Evolutionary conservation across 1,284 basidiomycete species (phyloP), one percentile per base, ranked within the genome.

Genomic region (Rhodofomes roseus): DNA sequence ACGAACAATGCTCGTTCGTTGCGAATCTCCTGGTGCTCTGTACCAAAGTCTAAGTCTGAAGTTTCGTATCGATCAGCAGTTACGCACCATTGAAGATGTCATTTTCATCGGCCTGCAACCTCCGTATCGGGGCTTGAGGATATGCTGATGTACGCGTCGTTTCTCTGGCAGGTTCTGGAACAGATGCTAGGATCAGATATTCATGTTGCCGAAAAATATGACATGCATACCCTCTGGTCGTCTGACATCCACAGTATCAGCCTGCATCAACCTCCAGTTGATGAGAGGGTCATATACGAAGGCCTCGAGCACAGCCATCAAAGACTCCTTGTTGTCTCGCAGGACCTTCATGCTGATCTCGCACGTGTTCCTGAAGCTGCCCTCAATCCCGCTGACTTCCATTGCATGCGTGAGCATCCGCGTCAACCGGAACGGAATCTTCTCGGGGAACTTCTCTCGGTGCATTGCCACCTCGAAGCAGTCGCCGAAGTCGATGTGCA

Each of bases 331-430:
- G 80, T 99, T 99, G 61, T 93, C 94, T 36, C 97, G 89, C 62
- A 99, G 77, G 6, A 99, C 97, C 61, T 87, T 84, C 97, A 99
- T 99, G 40, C 95, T 95, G 67, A 96, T 96, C 72, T 98, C 96
- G 78, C 95, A 97, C 11, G 94, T 96, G 66, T 91, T 90, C 69
- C 93, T 87, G 84, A 96, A 99, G 68, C 95, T 97, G 40, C 97
- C 97, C 71, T 98, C 94, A 66, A 99, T 96, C 20, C 97, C 97
- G 74, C 94, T 95, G 64, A 95, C 93, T 83, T 99, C 97, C 97
- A 99, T 99, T 2, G 97, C 97, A 73, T 98, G 95, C 31, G 95
- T 97, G 60, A 99, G 82, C 97, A 99, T 99, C 65, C 97, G 83
- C 12, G 97, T 99, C 64, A 99, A 81, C 52, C 97, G 86, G 88